Percentiles rank a stretch among this genome's conserved stretches.
These are phyloP conservation scores for Rosa rugosa DNA, from an alignment of 306 rosid genomes.

Conservation along the genomic window DNA sequence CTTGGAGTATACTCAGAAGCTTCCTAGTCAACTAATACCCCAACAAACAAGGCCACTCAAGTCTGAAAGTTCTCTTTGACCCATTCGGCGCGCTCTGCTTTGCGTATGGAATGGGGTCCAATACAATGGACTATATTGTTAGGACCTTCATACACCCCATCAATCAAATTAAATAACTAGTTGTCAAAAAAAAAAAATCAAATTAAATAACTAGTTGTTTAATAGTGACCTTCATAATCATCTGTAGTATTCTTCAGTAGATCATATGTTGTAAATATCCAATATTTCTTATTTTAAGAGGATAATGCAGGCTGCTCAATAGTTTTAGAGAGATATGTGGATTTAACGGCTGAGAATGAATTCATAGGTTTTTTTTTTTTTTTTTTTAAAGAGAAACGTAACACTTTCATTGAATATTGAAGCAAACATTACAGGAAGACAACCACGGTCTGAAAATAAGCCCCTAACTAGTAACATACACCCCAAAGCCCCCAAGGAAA, in stretches of 20 bases:
- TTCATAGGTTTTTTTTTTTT: too few relatives aligned
- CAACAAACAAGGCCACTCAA: background rate
- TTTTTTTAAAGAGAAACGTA: too few relatives aligned
- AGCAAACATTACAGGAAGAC: too few relatives aligned
- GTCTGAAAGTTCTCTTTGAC: background rate
- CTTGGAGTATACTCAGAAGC: background rate
- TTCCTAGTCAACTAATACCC: slow-evolving; percentile 11
- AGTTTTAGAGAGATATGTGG: too few relatives aligned
- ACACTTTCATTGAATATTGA: too few relatives aligned
- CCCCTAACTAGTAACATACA: too few relatives aligned
- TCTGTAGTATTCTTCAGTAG: background rate
- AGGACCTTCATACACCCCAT: background rate
- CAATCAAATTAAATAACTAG: background rate
- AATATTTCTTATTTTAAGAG: background rate
- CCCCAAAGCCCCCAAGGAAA: too few relatives aligned
- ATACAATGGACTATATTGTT: background rate
- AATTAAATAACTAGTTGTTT: background rate
- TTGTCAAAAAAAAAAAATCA: too few relatives aligned
- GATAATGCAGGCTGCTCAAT: too few relatives aligned
- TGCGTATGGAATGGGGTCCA: background rate
- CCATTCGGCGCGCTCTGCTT: slow-evolving; percentile 2
- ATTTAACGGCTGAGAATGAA: too few relatives aligned
- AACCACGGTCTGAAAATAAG: too few relatives aligned
- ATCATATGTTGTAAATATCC: background rate
- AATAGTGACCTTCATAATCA: background rate